Evolutionary conservation across 345 rosid species (phyloP).

Genomic region (Trapa incisa): DNA sequence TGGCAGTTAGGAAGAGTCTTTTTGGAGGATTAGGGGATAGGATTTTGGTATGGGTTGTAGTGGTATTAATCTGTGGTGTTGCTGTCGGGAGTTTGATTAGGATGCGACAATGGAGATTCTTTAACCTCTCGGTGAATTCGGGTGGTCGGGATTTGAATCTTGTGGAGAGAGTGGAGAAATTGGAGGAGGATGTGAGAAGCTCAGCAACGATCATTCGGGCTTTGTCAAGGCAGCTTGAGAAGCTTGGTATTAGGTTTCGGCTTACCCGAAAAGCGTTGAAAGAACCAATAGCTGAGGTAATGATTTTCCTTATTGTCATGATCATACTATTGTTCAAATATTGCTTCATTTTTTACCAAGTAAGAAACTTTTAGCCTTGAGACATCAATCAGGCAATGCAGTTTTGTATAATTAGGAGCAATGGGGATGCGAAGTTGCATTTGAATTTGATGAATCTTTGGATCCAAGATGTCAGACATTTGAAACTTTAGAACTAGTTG

Average conservation of each 20-base stretch:
- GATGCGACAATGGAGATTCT: constrained; percentile 63
- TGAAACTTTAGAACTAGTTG: too few species aligned
- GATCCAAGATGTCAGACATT: background rate
- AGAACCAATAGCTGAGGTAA: constrained; percentile 74
- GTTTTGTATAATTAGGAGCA: background rate
- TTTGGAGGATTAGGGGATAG: constrained; percentile 41
- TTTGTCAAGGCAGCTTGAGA: constrained; percentile 81
- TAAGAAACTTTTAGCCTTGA: background rate
- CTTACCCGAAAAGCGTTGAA: constrained; percentile 62
- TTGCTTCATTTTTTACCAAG: background rate
- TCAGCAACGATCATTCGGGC: constrained; percentile 48
- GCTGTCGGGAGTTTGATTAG: constrained; percentile 54
- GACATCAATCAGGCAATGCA: background rate
- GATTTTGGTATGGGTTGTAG: constrained; percentile 41
- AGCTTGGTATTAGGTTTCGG: constrained; percentile 79
- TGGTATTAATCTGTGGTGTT: constrained; percentile 40
- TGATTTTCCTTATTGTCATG: background rate
- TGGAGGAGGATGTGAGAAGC: constrained; percentile 73
- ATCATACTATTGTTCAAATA: background rate
- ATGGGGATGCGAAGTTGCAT: background rate
- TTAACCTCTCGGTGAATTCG: constrained; percentile 25
- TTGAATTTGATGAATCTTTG: background rate
- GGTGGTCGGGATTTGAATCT: constrained; percentile 33
- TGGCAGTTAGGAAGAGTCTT: constrained; percentile 29
- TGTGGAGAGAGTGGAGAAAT: constrained; percentile 56